A percentile compares a stretch with the other conserved stretches of the same genome.
These are phyloP conservation scores for Candida boidinii DNA, from an alignment of 805 yeast genomes.

Conservation along the genomic window DNA sequence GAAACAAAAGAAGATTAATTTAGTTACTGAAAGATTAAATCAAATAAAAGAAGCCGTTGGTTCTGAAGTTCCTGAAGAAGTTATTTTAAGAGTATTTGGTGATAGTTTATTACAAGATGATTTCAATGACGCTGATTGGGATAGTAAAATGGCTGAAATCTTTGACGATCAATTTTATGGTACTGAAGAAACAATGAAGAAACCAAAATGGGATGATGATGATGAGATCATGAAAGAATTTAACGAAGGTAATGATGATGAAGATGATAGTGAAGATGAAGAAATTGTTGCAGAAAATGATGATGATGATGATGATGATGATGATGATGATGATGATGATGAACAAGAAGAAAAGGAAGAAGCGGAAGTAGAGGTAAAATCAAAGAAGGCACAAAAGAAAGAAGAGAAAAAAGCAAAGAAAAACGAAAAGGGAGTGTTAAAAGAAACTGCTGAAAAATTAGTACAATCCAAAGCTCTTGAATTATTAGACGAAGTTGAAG, in stretches of 20 bases:
- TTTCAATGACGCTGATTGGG: conserved; percentile 90
- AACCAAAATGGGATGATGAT: conserved; percentile 62
- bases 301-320: conserved; percentile 19
- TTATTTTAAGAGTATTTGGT: conserved; percentile 58
- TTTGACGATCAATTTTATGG: conserved; percentile 79
- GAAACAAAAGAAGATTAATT: conserved; percentile 68
- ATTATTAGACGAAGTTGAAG: conserved; percentile 61
- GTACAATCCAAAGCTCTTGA: conserved; percentile 67
- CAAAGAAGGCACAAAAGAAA: conserved; percentile 46
- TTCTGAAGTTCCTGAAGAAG: conserved; percentile 48
- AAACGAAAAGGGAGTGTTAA: conserved; percentile 52
- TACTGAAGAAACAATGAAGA: conserved; percentile 34
- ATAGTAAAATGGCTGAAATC: conserved; percentile 69
- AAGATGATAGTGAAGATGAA: conserved; percentile 29
- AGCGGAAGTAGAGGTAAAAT: conserved; percentile 22
- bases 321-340: conserved; percentile 20
- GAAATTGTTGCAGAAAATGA: conserved; percentile 22
- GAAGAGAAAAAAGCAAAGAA: conserved; percentile 47
- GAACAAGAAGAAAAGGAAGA: conserved; percentile 16
- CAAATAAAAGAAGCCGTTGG: conserved; percentile 65
- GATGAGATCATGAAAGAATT: conserved; percentile 42
- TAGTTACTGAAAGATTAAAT: conserved; percentile 62
- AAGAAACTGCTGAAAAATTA: conserved; percentile 63
- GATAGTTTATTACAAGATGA: conserved; percentile 77
- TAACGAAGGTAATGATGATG: conserved; percentile 17